Base-by-base conservation (phyloP, 108 stramenopile species). In the Skeletonema grethae region DNA sequence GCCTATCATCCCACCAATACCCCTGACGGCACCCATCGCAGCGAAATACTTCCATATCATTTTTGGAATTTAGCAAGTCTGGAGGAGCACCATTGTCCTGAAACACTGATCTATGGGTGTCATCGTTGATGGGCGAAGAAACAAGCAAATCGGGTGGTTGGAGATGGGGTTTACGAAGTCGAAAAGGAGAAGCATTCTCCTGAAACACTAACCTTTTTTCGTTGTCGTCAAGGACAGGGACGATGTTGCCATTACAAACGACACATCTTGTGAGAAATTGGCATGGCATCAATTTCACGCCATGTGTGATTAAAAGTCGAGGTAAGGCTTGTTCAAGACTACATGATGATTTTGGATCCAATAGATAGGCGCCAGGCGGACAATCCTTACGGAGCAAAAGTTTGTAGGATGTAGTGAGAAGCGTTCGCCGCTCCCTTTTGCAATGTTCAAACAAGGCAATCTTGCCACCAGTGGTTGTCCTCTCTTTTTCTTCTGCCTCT, bases 1-100 rank as follows among this genome's bases (percentile, higher is more conserved):
- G 90, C 8, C 72, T 59, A 67, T 93, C 90, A 72, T 81, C 85
- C 90, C 92, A 96, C 95, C 95, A 96, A 65, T 93, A 96, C 12
- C 90, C 89, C 64, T 92, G 90, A 46, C 48, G 18, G 69, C 95
- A 96, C 18, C 82, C 73, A 50, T 85, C 63, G 61, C 94, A 95
- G 66, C 85, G 77, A 45, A 84, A 95, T 0, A 92, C 89, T 43
- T 85, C 83, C 67, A 90, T 67, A 15, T 75, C 82, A 32, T 71
- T 71, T 25, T 69, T 64, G 22, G 70, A 67, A 36, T 83, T 69
- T 1, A 74, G 48, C 71, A 86, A 55, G 25, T 46, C 57, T 9
- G 83, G 77, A 16, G 83, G 77, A 24, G 89, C 89, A 29, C 89
- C 83, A 56, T 88, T 76, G 2, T 82, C 67, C 8, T 67, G 65